Evolutionary conservation across 768 basidiomycete genomes (phyloP).

Genomic region (Vararia minispora): DNA sequence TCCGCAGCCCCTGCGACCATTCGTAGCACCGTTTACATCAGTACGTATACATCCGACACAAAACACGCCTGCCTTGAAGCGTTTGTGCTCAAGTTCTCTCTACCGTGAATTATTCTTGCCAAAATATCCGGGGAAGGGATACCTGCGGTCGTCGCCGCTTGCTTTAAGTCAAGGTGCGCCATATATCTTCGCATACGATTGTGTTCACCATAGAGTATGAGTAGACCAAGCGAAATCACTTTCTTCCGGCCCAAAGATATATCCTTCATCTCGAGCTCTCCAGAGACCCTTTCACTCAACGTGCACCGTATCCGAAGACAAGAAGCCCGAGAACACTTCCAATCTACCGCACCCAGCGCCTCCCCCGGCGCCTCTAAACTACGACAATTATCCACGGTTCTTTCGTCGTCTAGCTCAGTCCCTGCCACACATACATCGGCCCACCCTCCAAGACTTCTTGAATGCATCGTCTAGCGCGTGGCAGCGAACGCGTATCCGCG

Average conservation of each 20-base stretch:
- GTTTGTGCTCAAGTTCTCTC: no score
- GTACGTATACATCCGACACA: background rate
- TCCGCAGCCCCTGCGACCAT: background rate
- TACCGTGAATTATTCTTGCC: no score
- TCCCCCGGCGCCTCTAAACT: conserved; percentile 23
- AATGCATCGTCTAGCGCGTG: conserved; percentile 83
- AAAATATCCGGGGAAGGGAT: no score
- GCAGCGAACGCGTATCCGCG: conserved; percentile 80
- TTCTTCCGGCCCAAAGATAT: background rate
- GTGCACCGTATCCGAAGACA: background rate
- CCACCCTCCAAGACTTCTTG: conserved; percentile 84
- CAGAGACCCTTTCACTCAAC: background rate
- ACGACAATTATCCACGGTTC: conserved; percentile 70
- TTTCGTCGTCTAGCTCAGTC: conserved; percentile 71
- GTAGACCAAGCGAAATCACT: no score
- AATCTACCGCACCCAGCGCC: background rate
- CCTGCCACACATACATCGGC: conserved; percentile 66
- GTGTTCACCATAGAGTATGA: background rate
- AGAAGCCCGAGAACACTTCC: conserved; percentile 1
- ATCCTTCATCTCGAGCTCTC: background rate
- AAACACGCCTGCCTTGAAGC: no score
- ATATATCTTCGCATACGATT: background rate
- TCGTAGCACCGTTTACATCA: background rate
- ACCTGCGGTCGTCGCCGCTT: background rate
- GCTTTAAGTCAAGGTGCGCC: background rate